phyloP scores from a whole-genome alignment of 306 rosid genomes.

The Acacia crassicarpa region DNA sequence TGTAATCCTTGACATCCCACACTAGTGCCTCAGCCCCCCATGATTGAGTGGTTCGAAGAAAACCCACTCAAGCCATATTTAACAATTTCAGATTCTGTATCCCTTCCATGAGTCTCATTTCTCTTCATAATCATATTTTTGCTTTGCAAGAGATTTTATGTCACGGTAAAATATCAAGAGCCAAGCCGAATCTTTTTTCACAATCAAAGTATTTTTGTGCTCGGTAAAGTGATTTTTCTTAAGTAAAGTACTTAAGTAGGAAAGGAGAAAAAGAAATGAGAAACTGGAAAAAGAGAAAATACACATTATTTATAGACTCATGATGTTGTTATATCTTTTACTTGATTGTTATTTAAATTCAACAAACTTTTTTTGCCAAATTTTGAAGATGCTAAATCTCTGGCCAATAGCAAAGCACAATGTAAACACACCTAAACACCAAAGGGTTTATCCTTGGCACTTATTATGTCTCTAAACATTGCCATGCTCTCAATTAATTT shows the following conservation, averaged over 20 bases:
- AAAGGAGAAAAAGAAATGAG: no score
- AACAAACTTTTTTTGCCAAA: not conserved
- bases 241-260: no score
- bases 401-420: not conserved
- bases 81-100: no score
- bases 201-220: no score
- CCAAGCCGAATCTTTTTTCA: no score
- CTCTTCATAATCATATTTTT: no score
- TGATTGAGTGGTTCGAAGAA: no score
- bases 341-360: not conserved
- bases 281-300: no score
- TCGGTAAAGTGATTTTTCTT: not conserved
- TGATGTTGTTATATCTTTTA: not conserved
- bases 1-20: not conserved
- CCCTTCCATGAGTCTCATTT: no score
- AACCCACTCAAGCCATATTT: no score
- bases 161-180: no score
- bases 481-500: not conserved
- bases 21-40: not conserved
- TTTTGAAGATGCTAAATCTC: not conserved
- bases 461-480: not conserved
- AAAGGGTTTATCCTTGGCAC: not conserved
- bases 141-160: no score
- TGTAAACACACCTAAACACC: not conserved
- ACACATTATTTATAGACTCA: not conserved